These are phyloP conservation scores for Lasiosphaeria ovina DNA, from an alignment of 495 filamentous ascomycete genomes.

Conservation along the genomic window DNA sequence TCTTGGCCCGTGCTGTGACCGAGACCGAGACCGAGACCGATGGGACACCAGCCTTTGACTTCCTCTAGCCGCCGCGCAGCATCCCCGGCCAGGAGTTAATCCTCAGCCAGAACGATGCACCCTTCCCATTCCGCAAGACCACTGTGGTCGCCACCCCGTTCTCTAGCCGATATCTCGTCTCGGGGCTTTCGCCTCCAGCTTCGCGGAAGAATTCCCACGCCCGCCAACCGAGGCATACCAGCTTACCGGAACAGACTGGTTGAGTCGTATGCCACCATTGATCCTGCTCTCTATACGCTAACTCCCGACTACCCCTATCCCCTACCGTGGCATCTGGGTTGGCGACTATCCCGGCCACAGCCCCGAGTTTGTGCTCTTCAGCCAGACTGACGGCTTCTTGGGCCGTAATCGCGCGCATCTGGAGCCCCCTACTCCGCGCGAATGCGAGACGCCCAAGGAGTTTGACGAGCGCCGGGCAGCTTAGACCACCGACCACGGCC, in stretches of 20 bases:
- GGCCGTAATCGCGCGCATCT: slow-evolving; percentile 29
- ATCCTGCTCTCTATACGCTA: slow-evolving; percentile 68
- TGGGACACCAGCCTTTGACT: too few species aligned
- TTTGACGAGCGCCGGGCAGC: slow-evolving; percentile 27
- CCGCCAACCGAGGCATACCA: slow-evolving; percentile 26
- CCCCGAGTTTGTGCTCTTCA: slow-evolving; percentile 80
- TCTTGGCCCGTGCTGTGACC: too few species aligned
- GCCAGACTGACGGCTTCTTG: slow-evolving; percentile 59
- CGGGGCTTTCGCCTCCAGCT: slow-evolving; percentile 14
- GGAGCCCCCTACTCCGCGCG: slow-evolving; percentile 23
- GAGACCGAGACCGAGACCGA: too few species aligned
- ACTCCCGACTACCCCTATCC: slow-evolving; percentile 74
- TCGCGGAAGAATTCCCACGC: background rate
- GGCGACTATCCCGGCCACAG: slow-evolving; percentile 87
- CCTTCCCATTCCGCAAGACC: too few species aligned
- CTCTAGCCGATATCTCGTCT: too few species aligned
- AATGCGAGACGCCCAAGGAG: slow-evolving; percentile 39
- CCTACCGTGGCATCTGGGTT: slow-evolving; percentile 89
- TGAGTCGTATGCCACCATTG: slow-evolving; percentile 73
- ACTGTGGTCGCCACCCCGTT: too few species aligned
- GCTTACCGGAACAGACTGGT: too few species aligned
- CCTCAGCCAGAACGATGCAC: too few species aligned
- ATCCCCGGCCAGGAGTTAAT: too few species aligned
- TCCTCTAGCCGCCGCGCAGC: too few species aligned
- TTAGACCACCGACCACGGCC: slow-evolving; percentile 49